Evolutionary conservation across 2,329 filamentous ascomycete species (phyloP), one percentile per base, ranked within the genome.

Genomic region (Aureobasidium sp.): DNA sequence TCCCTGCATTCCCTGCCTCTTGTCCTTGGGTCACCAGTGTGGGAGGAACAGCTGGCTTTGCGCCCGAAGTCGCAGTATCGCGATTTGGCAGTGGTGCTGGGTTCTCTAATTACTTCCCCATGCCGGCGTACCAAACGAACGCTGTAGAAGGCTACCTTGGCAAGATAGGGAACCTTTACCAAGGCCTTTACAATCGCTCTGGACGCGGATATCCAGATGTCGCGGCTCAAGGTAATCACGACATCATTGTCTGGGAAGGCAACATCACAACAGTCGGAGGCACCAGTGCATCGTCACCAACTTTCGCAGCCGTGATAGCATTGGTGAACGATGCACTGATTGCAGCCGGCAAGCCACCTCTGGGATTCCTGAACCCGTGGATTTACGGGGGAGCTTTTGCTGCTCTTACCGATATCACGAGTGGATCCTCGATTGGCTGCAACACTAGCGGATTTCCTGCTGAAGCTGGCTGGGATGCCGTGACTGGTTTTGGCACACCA

Each of bases 301-400:
- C 83, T 0, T 82, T 83, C 27, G 81, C 82, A 0, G 81, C 78
- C 6, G 75, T 88, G 53, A 75, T 88, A 48, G 75, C 81, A 1
- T 77, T 88, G 2, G 73, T 88, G 62, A 88, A 88, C 66, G 84
- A 86, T 66, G 82, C 80, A 0, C 75, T 82, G 37, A 70, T 86
- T 19, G 72, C 77, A 0, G 73, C 71, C 7, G 80, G 80, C 5
- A 78, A 81, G 68, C 68, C 77, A 0, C 70, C 76, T 0, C 71
- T 86, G 47, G 84, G 84, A 0, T 86, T 83, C 73, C 64, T 86
- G 50, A 86, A 86, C 67, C 83, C 83, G 0, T 85, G 81, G 80
- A 68, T 86, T 6, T 86, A 86, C 68, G 73, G 72, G 12, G 68
- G 70, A 50, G 79, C 78, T 5, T 77, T 75, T 61, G 70, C 74